phyloP scores from a whole-genome alignment of 768 basidiomycete species.

The Chlorophyllum brunneum region DNA sequence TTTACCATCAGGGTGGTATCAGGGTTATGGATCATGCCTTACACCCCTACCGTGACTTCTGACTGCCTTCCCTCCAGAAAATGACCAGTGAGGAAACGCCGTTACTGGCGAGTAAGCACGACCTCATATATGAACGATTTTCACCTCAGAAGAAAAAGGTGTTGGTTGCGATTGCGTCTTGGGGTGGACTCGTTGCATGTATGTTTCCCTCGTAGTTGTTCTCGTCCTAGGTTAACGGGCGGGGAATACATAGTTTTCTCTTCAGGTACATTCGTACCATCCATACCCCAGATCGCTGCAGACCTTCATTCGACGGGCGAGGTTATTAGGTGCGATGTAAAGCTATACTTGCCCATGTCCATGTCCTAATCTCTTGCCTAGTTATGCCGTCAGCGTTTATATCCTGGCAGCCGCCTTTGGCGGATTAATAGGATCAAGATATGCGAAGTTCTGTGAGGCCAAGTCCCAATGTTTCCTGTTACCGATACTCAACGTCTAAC shows the following conservation, averaged over 20 bases:
- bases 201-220: background rate
- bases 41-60: too few species aligned
- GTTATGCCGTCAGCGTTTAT: constrained; percentile 32
- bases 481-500: background rate
- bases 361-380: constrained; percentile 8
- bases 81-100: constrained; percentile 6
- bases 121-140: constrained; percentile 16
- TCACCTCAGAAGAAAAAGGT: constrained; percentile 7
- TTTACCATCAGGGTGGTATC: too few species aligned
- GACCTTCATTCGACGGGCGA: constrained; percentile 13
- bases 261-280: constrained; percentile 15
- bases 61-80: background rate
- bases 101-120: constrained; percentile 2
- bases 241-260: constrained; percentile 9
- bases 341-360: too few species aligned
- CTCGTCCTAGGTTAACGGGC: background rate
- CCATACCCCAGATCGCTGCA: constrained; percentile 15
- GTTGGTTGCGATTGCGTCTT: constrained; percentile 15
- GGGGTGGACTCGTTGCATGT: constrained; percentile 17
- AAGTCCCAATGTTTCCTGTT: background rate
- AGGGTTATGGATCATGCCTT: too few species aligned
- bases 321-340: constrained; percentile 11
- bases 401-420: constrained; percentile 30
- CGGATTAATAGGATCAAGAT: constrained; percentile 28
- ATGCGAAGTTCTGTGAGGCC: constrained; percentile 34